Evolutionary conservation across 108 stramenopile genomes (phyloP).

Genomic region (Skeletonema costatum): DNA sequence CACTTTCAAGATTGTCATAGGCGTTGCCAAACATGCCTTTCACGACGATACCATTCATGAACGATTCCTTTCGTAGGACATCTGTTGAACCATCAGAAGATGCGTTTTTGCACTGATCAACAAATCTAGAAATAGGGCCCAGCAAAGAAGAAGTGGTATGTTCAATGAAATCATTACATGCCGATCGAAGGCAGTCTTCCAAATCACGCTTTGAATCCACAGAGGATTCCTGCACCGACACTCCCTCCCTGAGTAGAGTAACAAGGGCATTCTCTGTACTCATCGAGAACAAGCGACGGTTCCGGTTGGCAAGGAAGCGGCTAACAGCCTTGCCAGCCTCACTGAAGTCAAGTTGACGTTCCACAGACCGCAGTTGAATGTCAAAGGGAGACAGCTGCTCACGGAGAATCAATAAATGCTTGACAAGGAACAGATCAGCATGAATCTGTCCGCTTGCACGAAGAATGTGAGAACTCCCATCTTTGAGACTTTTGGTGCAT

Average conservation of each 20-base stretch:
- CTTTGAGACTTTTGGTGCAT: slow-evolving; percentile 81
- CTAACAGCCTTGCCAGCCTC: slow-evolving; percentile 87
- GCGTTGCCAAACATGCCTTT: slow-evolving; percentile 53
- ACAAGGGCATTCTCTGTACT: slow-evolving; percentile 88
- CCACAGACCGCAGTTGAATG: slow-evolving; percentile 85
- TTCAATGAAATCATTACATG: slow-evolving; percentile 90
- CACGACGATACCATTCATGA: slow-evolving; percentile 57
- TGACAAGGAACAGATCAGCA: slow-evolving; percentile 88
- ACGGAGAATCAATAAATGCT: slow-evolving; percentile 88
- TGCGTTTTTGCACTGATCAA: slow-evolving; percentile 53
- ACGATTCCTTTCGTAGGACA: slow-evolving; percentile 36
- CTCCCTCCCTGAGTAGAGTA: slow-evolving; percentile 84
- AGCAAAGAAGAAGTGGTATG: slow-evolving; percentile 70
- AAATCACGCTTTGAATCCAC: slow-evolving; percentile 91
- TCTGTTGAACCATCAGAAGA: slow-evolving; percentile 30
- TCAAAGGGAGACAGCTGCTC: slow-evolving; percentile 95
- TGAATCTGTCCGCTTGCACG: slow-evolving; percentile 70
- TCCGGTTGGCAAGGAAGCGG: slow-evolving; percentile 86
- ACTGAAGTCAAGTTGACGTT: slow-evolving; percentile 89
- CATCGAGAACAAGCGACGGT: slow-evolving; percentile 88
- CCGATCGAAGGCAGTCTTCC: slow-evolving; percentile 84
- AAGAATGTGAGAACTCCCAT: slow-evolving; percentile 72
- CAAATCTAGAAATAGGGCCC: slow-evolving; percentile 57
- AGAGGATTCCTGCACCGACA: slow-evolving; percentile 82
- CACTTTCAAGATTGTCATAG: slow-evolving; percentile 48